phyloP scores from a whole-genome alignment of 306 rosid genomes.

The Amphicarpaea edgeworthii region DNA sequence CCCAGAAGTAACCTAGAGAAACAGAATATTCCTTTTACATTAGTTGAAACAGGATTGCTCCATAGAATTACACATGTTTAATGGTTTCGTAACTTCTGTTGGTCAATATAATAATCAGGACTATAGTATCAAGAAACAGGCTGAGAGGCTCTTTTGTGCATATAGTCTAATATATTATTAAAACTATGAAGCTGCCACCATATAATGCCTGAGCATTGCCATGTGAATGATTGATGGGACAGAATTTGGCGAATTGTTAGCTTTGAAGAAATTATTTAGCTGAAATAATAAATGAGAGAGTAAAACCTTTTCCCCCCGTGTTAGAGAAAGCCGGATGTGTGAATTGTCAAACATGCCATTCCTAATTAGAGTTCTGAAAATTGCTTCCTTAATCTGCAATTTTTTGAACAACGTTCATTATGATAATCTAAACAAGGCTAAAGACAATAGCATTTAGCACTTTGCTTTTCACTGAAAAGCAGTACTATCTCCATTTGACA shows the following conservation, averaged over 20 bases:
- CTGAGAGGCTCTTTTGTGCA: neutral
- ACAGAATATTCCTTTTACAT: conserved; percentile 19
- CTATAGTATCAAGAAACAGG: neutral
- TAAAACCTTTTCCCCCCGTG: conserved; percentile 83
- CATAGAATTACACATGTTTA: neutral
- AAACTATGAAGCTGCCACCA: neutral
- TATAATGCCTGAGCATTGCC: conserved; percentile 4
- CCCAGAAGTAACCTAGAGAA: conserved; percentile 83
- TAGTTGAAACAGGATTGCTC: conserved; percentile 13
- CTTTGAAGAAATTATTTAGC: neutral
- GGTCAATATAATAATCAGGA: conserved; percentile 2
- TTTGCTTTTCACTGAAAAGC: neutral
- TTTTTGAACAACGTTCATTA: conserved; percentile 29
- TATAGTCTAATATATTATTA: neutral
- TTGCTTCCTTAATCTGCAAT: conserved; percentile 81
- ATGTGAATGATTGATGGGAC: neutral
- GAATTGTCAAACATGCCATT: conserved; percentile 87
- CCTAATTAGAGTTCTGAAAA: conserved; percentile 75
- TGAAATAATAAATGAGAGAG: conserved; percentile 22
- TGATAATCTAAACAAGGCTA: conserved; percentile 26
- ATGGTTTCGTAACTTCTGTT: neutral
- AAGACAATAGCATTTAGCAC: conserved; percentile 1
- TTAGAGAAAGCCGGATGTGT: conserved; percentile 81
- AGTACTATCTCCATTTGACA: neutral
- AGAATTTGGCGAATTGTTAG: neutral